These are phyloP conservation scores for Podospora conica DNA, from an alignment of 495 filamentous ascomycete species.

Conservation along the genomic window DNA sequence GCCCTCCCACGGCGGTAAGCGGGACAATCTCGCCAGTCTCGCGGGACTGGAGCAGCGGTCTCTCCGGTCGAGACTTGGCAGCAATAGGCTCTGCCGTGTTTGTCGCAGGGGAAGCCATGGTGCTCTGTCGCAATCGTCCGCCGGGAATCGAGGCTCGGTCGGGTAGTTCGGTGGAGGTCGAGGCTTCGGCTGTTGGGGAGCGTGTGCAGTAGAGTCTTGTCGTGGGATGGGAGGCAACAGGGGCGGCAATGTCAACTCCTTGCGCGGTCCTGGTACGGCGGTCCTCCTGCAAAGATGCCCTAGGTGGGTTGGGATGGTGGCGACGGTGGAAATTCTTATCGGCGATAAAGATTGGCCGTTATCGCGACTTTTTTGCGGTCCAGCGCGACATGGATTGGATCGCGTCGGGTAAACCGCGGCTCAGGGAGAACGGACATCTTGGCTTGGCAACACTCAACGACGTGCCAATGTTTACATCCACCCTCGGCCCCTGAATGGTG, in stretches of 20 bases:
- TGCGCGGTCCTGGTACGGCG: not conserved
- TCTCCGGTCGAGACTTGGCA: conserved; percentile 18
- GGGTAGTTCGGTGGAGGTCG: not conserved
- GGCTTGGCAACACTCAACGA: not conserved
- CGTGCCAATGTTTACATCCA: too few relatives aligned
- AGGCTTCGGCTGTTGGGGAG: not conserved
- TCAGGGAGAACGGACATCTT: not conserved
- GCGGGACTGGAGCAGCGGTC: conserved; percentile 49
- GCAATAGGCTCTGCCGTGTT: conserved; percentile 18
- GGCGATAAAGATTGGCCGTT: conserved; percentile 4
- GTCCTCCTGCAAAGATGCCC: not conserved
- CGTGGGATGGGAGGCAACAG: not conserved
- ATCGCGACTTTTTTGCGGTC: conserved; percentile 20
- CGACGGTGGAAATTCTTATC: conserved; percentile 9
- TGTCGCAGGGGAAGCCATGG: conserved; percentile 23
- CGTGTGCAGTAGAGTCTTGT: not conserved
- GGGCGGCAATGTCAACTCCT: not conserved
- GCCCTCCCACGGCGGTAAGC: conserved; percentile 29
- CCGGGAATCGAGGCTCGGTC: not conserved
- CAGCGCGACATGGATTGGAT: conserved; percentile 11
- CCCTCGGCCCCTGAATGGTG: too few relatives aligned
- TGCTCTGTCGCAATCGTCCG: conserved; percentile 1
- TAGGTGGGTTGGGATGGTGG: not conserved
- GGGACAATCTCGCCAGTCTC: conserved; percentile 56
- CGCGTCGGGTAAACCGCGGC: conserved; percentile 14